These are phyloP conservation scores for Turnera subulata DNA, from an alignment of 345 rosid species.

Conservation along the genomic window DNA sequence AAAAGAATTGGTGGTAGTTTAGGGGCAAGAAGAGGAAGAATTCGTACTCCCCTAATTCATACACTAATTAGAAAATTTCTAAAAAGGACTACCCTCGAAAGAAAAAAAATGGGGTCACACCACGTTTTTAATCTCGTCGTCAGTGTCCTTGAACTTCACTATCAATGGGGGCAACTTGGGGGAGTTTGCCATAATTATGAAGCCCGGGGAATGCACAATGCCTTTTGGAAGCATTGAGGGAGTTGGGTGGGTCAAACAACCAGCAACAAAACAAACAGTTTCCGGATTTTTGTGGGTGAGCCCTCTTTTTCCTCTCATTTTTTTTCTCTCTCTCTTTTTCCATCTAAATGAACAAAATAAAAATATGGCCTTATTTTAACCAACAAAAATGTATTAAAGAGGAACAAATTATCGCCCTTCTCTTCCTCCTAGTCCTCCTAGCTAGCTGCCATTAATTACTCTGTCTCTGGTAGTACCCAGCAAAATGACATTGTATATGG, in stretches of 20 bases:
- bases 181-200: slow-evolving; percentile 3
- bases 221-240: slow-evolving; percentile 24
- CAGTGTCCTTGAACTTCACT: slow-evolving; percentile 26
- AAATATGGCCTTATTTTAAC: too few relatives aligned
- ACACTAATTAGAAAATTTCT: too few relatives aligned
- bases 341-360: too few relatives aligned
- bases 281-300: slow-evolving; percentile 12
- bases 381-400: too few relatives aligned
- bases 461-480: too few relatives aligned
- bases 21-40: too few relatives aligned
- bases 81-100: too few relatives aligned
- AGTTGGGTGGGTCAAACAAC: slow-evolving; percentile 27
- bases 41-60: too few relatives aligned
- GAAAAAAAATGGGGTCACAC: too few relatives aligned
- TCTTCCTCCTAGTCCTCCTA: not conserved
- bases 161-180: slow-evolving; percentile 9
- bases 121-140: slow-evolving; percentile 5
- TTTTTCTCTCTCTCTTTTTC: too few relatives aligned
- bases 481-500: too few relatives aligned
- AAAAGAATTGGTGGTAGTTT: too few relatives aligned
- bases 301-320: not conserved
- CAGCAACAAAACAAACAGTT: slow-evolving; percentile 10
- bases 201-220: slow-evolving; percentile 5
- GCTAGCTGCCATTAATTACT: not conserved
- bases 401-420: not conserved